Evolutionary conservation across 495 filamentous ascomycete species (phyloP).

Genomic region (Hyaloscypha variabilis): DNA sequence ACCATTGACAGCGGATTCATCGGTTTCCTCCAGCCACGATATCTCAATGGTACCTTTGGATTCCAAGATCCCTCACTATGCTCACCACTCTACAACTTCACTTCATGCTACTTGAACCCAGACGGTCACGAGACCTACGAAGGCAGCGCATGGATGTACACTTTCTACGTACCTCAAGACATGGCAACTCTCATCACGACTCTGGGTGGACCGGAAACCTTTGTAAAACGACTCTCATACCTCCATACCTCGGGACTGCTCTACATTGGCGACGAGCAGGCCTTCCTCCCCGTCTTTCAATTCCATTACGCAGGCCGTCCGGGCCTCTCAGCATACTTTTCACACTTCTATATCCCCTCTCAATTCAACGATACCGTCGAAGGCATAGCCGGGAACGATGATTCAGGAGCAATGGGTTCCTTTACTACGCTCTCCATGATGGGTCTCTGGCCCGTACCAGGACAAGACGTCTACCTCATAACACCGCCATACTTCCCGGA

Average conservation of each 20-base stretch:
- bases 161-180: slow-evolving; percentile 74
- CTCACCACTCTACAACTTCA: slow-evolving; percentile 41
- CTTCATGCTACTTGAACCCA: slow-evolving; percentile 63
- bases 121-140: slow-evolving; percentile 72
- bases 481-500: slow-evolving; percentile 67
- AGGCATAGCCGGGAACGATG: slow-evolving; percentile 74
- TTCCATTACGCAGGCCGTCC: slow-evolving; percentile 74
- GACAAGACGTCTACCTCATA: slow-evolving; percentile 77
- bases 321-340: slow-evolving; percentile 60
- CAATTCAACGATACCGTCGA: slow-evolving; percentile 62
- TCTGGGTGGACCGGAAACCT: slow-evolving; percentile 60
- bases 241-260: slow-evolving; percentile 66
- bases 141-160: slow-evolving; percentile 70
- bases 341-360: slow-evolving; percentile 68
- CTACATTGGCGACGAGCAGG: slow-evolving; percentile 75
- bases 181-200: slow-evolving; percentile 62
- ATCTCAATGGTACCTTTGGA: slow-evolving; percentile 47
- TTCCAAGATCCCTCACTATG: slow-evolving; percentile 73
- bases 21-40: slow-evolving; percentile 66
- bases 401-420: slow-evolving; percentile 72
- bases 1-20: slow-evolving; percentile 57
- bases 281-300: slow-evolving; percentile 71
- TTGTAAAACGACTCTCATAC: slow-evolving; percentile 64
- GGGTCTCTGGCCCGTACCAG: slow-evolving; percentile 74
- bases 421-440: slow-evolving; percentile 73